Percentiles rank a stretch among this genome's conserved stretches.
Conservation (phyloP, 345 rosid genomes). For the Eucalyptus cloeziana region DNA sequence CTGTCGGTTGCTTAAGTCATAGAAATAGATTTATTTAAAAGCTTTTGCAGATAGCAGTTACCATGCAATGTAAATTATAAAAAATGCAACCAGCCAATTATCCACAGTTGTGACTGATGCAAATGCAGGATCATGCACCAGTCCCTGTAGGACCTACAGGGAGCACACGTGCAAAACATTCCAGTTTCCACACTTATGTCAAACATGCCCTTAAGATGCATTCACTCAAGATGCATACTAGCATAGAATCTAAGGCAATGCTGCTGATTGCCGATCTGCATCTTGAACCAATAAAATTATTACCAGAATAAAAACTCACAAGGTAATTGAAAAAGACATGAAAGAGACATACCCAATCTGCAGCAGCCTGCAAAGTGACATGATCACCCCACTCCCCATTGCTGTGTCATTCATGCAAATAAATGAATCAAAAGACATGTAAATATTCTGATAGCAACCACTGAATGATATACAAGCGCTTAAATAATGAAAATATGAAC, state of each 20-base stretch:
- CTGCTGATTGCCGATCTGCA: neutral
- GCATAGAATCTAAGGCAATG: neutral
- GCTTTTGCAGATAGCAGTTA: neutral
- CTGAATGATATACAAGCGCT: neutral
- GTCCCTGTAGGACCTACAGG: neutral
- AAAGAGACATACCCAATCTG: conserved; percentile 23
- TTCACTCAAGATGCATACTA: neutral
- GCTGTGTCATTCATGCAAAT: conserved; percentile 2
- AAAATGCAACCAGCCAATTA: neutral
- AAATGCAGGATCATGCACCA: neutral
- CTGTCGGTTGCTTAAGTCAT: neutral
- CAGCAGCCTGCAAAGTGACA: conserved; percentile 45
- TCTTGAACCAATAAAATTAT: neutral
- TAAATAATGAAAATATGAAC: neutral
- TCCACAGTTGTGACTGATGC: neutral
- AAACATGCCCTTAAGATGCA: neutral
- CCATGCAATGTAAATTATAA: neutral
- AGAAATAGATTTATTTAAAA: neutral
- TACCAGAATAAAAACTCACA: neutral
- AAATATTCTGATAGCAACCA: neutral
- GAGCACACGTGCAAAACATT: neutral
- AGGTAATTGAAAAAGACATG: neutral
- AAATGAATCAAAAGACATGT: neutral
- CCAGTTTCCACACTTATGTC: neutral
- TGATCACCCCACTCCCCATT: conserved; percentile 49